These are phyloP conservation scores for Sanghuangporus weigelae DNA, from an alignment of 1,284 basidiomycete species.

Conservation along the genomic window DNA sequence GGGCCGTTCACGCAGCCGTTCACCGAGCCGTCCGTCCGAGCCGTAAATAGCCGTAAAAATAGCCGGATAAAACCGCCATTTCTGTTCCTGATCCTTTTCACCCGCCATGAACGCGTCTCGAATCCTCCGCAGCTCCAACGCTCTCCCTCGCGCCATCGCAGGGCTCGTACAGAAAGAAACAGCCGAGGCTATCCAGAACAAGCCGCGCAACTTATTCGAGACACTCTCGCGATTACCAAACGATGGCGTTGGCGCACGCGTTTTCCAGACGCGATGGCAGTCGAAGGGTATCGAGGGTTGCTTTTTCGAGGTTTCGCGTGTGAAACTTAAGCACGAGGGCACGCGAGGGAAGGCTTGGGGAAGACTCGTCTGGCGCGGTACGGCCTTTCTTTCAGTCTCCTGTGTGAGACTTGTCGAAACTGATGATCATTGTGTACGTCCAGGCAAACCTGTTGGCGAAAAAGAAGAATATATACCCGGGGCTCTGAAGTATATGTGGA, in stretches of 20 bases:
- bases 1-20: neutral
- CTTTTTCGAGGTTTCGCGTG: constrained; percentile 68
- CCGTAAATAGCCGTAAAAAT: too few relatives aligned
- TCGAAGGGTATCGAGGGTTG: constrained; percentile 59
- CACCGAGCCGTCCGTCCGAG: neutral
- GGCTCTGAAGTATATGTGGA: constrained; percentile 37
- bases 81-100: neutral
- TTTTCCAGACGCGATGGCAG: constrained; percentile 71
- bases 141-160: constrained; percentile 10
- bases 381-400: constrained; percentile 23
- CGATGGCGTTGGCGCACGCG: constrained; percentile 58
- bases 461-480: constrained; percentile 33
- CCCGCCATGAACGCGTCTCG: constrained; percentile 1
- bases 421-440: neutral
- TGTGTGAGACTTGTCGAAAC: neutral
- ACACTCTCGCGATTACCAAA: constrained; percentile 63
- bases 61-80: neutral
- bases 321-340: constrained; percentile 64
- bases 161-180: constrained; percentile 8
- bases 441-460: constrained; percentile 33
- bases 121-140: neutral
- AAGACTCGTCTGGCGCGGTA: constrained; percentile 69
- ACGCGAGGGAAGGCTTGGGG: constrained; percentile 77
- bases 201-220: constrained; percentile 60
- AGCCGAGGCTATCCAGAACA: constrained; percentile 33